Conservation (phyloP, 2,329 filamentous ascomycete genomes). For the Fusarium beomiforme region DNA sequence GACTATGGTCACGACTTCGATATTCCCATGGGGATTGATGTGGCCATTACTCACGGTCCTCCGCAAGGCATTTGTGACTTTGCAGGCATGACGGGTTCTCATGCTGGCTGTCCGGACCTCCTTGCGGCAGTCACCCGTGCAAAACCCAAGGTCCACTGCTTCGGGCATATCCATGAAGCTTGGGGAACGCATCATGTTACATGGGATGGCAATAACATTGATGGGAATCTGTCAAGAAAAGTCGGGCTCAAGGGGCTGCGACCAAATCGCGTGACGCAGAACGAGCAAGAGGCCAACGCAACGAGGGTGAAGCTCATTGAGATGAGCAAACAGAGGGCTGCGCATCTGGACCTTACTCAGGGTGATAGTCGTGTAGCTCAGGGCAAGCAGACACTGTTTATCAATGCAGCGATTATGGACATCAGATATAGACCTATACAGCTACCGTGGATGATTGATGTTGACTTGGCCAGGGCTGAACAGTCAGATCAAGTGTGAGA, state of each 20-base stretch:
- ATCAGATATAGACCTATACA: slow-evolving; percentile 54
- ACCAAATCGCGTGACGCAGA: slow-evolving; percentile 33
- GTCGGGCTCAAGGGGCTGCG: slow-evolving; percentile 48
- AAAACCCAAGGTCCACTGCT: slow-evolving; percentile 62
- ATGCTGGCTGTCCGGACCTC: slow-evolving; percentile 56
- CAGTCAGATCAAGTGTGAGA: neutral
- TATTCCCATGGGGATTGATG: slow-evolving; percentile 51
- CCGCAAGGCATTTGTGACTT: slow-evolving; percentile 62
- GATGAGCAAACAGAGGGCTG: slow-evolving; percentile 44
- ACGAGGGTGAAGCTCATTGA: slow-evolving; percentile 29
- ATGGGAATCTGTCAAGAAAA: slow-evolving; percentile 51
- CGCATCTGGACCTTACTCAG: slow-evolving; percentile 51
- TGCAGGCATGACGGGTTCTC: slow-evolving; percentile 32
- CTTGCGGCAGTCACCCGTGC: slow-evolving; percentile 56
- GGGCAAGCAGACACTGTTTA: slow-evolving; percentile 64
- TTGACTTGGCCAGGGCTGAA: slow-evolving; percentile 51
- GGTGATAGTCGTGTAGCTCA: slow-evolving; percentile 45
- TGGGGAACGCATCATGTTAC: slow-evolving; percentile 66
- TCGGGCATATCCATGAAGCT: slow-evolving; percentile 68
- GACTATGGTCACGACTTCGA: slow-evolving; percentile 51
- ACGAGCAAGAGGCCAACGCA: slow-evolving; percentile 2
- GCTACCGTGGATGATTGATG: slow-evolving; percentile 62
- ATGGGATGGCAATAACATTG: slow-evolving; percentile 58
- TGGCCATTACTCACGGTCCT: slow-evolving; percentile 66
- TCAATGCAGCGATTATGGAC: slow-evolving; percentile 67